Base-by-base conservation (phyloP, 176 grass and related monocot species). In the Carex parvula region DNA sequence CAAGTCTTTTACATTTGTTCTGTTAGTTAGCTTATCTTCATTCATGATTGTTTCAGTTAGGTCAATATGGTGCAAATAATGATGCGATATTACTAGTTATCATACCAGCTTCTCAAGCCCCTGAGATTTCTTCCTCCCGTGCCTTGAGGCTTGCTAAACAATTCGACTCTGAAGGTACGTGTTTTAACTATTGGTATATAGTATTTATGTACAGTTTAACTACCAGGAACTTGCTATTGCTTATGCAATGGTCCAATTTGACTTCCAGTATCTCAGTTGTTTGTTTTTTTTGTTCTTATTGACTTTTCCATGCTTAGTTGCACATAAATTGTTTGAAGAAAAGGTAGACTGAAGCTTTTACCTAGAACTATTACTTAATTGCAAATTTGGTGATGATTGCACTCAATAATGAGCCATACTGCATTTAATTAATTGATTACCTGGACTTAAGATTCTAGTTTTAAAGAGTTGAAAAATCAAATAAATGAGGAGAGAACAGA, bases 71-170 rank as follows among this genome's bases (percentile, higher is more conserved):
- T 73, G 93, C 91, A 58, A 89, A 91, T 81, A 99, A 95, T 74
- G 96, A 99, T 90, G 93, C 96, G 9, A 89, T 99, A 90, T 85
- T 99, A 88, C 85, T 99, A 82, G 85, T 99, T 70, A 90, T 95
- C 86, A 91, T 99, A 87, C 87, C 96, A 52, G 96, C 96, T 81
- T 88, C 94, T 86, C 96, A 99, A 89, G 87, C 93, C 53, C 83
- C 96, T 71, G 93, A 99, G 85, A 79, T 99, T 88, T 87, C 96
- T 67, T 99, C 96, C 41, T 99, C 89, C 82, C 89, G 93, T 60
- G 89, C 93, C 86, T 92, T 99, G 70, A 93, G 91, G 68, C 70
- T 99, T 50, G 96, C 91, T 1, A 99, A 95, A 83, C 89, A 99
- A 81, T 93, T 94, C 59, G 96, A 99, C 85, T 81, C 91, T 78